Conservation (phyloP, 257 asterid genomes). For the Henckelia pumila region DNA sequence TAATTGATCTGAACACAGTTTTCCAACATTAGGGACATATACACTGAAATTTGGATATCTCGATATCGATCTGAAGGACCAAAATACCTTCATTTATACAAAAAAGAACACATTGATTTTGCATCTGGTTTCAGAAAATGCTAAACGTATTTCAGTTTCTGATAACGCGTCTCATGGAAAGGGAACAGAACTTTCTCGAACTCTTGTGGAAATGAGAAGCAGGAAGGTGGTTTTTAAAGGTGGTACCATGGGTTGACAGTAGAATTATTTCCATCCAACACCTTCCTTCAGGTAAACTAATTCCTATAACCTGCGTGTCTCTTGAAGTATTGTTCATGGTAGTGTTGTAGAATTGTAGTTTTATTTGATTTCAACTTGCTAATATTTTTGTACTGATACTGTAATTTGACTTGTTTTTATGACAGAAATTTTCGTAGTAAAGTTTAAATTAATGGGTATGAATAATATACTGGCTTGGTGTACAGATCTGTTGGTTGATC, state of each 20-base stretch:
- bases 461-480: slow-evolving; percentile 83
- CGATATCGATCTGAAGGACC: too few relatives aligned
- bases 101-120: background rate
- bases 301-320: slow-evolving; percentile 4
- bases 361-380: background rate
- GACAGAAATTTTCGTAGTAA: slow-evolving; percentile 86
- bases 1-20: too few relatives aligned
- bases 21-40: too few relatives aligned
- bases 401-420: slow-evolving; percentile 25
- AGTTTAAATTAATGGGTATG: slow-evolving; percentile 76
- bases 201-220: slow-evolving; percentile 69
- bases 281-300: slow-evolving; percentile 67
- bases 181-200: slow-evolving; percentile 68
- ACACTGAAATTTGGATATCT: too few relatives aligned
- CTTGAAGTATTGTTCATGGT: background rate
- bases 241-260: slow-evolving; percentile 97
- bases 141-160: slow-evolving; percentile 59
- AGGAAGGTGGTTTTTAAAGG: slow-evolving; percentile 85
- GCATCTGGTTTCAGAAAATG: slow-evolving; percentile 51
- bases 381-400: background rate
- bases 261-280: slow-evolving; percentile 92
- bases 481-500: slow-evolving; percentile 90
- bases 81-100: too few relatives aligned
- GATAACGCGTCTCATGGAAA: slow-evolving; percentile 57
- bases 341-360: background rate